phyloP scores from a whole-genome alignment of 148 eudicot species.

The Simmondsia chinensis region DNA sequence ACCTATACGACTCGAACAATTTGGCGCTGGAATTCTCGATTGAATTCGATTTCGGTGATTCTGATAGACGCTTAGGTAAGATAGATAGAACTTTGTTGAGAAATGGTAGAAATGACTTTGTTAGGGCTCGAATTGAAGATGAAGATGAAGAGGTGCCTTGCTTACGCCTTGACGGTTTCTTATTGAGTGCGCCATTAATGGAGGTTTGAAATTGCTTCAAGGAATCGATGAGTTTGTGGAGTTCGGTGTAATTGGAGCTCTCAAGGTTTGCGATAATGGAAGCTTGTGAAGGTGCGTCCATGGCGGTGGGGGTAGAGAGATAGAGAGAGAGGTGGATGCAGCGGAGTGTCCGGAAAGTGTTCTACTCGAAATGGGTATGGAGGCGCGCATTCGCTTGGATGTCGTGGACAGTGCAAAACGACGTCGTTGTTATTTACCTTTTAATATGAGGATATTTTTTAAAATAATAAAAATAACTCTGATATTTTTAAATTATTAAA shows the following conservation, averaged over 20 bases:
- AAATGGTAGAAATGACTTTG: conserved; percentile 44
- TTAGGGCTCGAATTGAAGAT: conserved; percentile 39
- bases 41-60: conserved; percentile 29
- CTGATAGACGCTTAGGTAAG: conserved; percentile 55
- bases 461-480: too few species aligned
- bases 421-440: too few species aligned
- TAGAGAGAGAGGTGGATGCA: not conserved
- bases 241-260: conserved; percentile 24
- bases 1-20: conserved; percentile 30
- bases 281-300: conserved; percentile 32
- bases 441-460: too few species aligned
- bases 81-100: conserved; percentile 35
- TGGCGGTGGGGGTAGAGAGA: conserved; percentile 14
- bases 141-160: conserved; percentile 8
- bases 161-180: conserved; percentile 17
- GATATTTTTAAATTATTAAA: too few species aligned
- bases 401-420: too few species aligned
- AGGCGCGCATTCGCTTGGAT: too few species aligned
- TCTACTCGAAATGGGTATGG: too few species aligned
- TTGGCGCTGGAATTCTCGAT: conserved; percentile 8
- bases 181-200: conserved; percentile 17
- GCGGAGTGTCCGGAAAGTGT: too few species aligned
- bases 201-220: conserved; percentile 31
- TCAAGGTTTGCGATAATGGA: conserved; percentile 42
- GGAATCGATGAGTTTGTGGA: conserved; percentile 25